Base-by-base conservation (phyloP, 495 filamentous ascomycete species). In the Penicillium parvum region DNA sequence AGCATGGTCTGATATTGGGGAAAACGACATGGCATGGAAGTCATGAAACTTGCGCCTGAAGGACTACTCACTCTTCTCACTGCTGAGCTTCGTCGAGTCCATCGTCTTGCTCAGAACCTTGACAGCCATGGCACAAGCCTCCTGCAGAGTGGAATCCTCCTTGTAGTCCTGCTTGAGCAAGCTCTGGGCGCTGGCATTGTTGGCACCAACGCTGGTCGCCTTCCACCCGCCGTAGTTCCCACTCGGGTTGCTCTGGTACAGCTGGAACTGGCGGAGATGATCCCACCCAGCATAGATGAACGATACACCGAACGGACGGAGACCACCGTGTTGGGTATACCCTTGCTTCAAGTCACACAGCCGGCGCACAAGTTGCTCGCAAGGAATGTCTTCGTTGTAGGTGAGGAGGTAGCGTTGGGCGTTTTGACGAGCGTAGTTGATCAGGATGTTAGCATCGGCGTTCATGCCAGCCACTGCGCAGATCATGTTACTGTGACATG, bases 31-130 rank as follows among this genome's bases (percentile, higher is more conserved):
- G 7, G 7, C 11, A 19, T 12, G 9, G 29, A n/a, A 8, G 12
- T 7, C 6, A 0, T 3, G 6, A 19, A 11, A 73, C 81, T n/a
- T n/a, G n/a, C n/a, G n/a, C n/a, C n/a, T n/a, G n/a, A n/a, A n/a
- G n/a, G n/a, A n/a, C n/a, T n/a, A n/a, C n/a, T 67, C 71, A 95
- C 90, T 96, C 78, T 99, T 99, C 75, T 97, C 90, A 58, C 90
- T 96, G 76, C 88, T 95, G 57, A 99, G 68, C 76, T 95, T 97
- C 5, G 92, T 96, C 29, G 88, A 91, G 67, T 99, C 92, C 94
- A 99, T 99, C 3, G 92, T 99, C 82, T 99, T 99, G 78, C 91
- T 96, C 50, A 99, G 71, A 40, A 97, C 92, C 80, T 99, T 99
- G 54, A 99, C 90, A 15, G 92, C 92, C 79, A 96, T 83, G 28